phyloP scores from a whole-genome alignment of 768 basidiomycete genomes.

The Kwoniella sp. region DNA sequence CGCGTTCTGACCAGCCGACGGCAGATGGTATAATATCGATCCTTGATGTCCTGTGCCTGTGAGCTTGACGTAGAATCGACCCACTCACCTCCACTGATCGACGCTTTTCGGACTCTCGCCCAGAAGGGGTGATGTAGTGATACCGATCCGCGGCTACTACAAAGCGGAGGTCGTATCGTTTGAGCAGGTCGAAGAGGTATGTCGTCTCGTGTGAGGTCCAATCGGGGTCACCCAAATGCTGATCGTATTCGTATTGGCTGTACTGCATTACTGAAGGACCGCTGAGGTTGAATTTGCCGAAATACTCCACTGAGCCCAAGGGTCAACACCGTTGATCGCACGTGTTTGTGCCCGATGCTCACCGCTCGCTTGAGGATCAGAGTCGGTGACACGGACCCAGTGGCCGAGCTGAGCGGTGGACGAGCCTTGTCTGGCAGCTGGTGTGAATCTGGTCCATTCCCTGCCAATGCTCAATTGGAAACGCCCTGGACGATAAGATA shows the following conservation, averaged over 20 bases:
- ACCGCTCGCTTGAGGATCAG: constrained; percentile 13
- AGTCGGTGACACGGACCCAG: constrained; percentile 56
- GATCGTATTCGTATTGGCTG: constrained; percentile 81
- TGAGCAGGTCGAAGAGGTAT: constrained; percentile 75
- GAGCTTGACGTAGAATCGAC: background rate
- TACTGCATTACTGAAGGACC: constrained; percentile 55
- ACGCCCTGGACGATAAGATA: background rate
- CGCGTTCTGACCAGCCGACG: constrained; percentile 77
- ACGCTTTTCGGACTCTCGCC: constrained; percentile 6
- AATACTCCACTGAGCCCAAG: constrained; percentile 59
- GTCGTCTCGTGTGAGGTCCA: constrained; percentile 95
- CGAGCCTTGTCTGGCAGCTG: constrained; percentile 53
- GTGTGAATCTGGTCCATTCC: constrained; percentile 69
- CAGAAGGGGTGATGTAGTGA: constrained; percentile 55
- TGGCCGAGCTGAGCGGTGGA: constrained; percentile 69
- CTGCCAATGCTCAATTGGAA: too few species aligned
- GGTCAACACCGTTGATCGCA: too few species aligned
- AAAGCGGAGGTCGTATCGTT: constrained; percentile 82
- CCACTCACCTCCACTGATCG: constrained; percentile 67
- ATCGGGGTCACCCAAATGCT: constrained; percentile 72
- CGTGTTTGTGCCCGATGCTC: background rate
- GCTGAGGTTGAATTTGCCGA: constrained; percentile 71
- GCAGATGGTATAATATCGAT: constrained; percentile 87
- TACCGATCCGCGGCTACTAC: constrained; percentile 87
- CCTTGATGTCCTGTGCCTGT: constrained; percentile 73